Evolutionary conservation across 2,329 filamentous ascomycete genomes (phyloP), one percentile per base, ranked within the genome.

Genomic region (Akanthomyces muscarius): DNA sequence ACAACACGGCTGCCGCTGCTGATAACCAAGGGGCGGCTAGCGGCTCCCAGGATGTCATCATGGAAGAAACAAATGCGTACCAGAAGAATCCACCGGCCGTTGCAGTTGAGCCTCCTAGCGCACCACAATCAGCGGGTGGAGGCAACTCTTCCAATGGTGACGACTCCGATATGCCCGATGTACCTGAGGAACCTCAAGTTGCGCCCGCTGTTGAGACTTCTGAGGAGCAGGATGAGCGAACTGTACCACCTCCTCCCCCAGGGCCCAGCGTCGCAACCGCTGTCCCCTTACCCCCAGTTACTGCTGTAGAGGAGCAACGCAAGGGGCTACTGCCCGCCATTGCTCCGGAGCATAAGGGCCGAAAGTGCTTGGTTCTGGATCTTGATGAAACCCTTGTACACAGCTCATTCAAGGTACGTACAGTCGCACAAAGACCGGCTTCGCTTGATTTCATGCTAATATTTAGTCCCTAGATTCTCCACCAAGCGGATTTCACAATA

Each of bases 401-500:
- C 79, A 98, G 95, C 76, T 98, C 95, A 69, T 99, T 99, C 79
- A 99, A 99, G 86, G 94, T 96, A 80, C 68, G 72, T 66, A 36
- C 2, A 38, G 28, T 18, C 54, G 8, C 52, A 50, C 8, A 44
- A 54, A 36, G 4, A 4, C 28, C 28, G 50, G 62, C 30, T 56
- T 66, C 11, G 36, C 51, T 23, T 11, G 66, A 54, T 23, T 23
- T 38, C 18, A 14, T 25, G 64, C 66, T 70, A 64, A 66, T 28
- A 50, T 62, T 16, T 7, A 51, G 36, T 38, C 50, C 13, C 7
- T 72, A 98, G 93, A 95, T 98, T 69, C 83, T 99, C 52, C 93
- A 98, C 72, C 94, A 98, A 81, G 95, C 95, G 64, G 95, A 99
- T 77, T 98, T 99, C 74, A 99, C 95, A 6, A 98, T 99, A 73